Evolutionary conservation across 768 basidiomycete species (phyloP), one percentile per base, ranked within the genome.

Genomic region (Paxillus involutus): DNA sequence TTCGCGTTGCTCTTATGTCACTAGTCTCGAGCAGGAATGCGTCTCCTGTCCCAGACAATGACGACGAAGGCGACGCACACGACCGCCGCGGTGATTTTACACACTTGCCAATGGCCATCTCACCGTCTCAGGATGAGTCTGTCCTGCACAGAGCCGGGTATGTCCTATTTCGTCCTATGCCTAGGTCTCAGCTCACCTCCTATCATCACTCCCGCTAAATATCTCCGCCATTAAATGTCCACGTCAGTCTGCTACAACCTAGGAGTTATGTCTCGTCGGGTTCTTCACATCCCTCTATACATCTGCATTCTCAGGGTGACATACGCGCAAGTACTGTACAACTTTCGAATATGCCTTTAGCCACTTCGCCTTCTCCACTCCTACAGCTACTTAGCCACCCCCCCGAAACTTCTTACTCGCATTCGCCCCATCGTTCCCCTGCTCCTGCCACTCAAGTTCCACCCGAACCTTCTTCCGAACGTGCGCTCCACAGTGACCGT

Each of bases 271-370:
- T 69, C 62, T 64, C 70, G 40, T 63, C 63, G 49, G 45, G 63
- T 49, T 57, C 70, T 56, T 14, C 59, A 49, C 63, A 60, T 48
- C 51, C 37, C 44, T 51, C 58, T 0, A 46, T 53, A 10, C 58
- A 49, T 8, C 73, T 80, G 9, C 87, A 84, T 60, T 82, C 83
- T 1, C 84, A 83, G 57, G 79, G 79, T 58, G 75, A 78, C 29
- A 91, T 91, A 55, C 82, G 89, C 16, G 74, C 81, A 33, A 77
- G 73, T 57, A 90, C 89, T 0, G 77, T 91, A 64, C 76, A 85
- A 48, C 75, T 91, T 3, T 87, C 88, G 16, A 75, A 72, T 49
- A 77, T 78, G 14, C 64, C 53, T 4, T 9, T 46, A 12, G 0
- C 49, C 19, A 21, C 19, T 19, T 16, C 52, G 40, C 55, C 51